A percentile compares a stretch with the other conserved stretches of the same genome.
Evolutionary conservation across 2,329 filamentous ascomycete species (phyloP).

Genomic region (Trichocomaceae sp.): DNA sequence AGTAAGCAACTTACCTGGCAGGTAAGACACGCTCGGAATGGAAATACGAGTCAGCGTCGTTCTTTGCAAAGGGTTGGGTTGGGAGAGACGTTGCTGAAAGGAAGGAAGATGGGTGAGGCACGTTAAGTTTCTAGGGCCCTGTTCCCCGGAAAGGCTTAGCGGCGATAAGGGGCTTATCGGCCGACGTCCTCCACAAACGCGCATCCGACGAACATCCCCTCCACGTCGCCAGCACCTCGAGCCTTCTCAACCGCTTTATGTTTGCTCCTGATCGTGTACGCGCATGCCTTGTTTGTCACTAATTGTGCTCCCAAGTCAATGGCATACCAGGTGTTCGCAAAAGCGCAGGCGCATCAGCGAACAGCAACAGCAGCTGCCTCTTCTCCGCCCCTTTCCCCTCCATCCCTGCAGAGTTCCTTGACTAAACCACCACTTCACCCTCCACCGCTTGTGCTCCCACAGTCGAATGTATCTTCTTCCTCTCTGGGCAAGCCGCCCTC

Average conservation of each 20-base stretch:
- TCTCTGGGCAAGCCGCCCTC: slow-evolving; percentile 18
- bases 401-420: slow-evolving; percentile 10
- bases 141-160: neutral
- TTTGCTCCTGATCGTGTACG: neutral
- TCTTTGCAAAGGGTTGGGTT: neutral
- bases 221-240: neutral
- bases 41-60: neutral
- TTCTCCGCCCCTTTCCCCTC: slow-evolving; percentile 20
- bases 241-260: neutral
- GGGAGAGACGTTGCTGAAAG: neutral
- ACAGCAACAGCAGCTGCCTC: slow-evolving; percentile 20
- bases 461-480: slow-evolving; percentile 19
- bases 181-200: slow-evolving; percentile 5
- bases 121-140: neutral
- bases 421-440: slow-evolving; percentile 25
- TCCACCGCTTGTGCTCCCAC: slow-evolving; percentile 24
- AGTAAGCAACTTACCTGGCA: neutral
- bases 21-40: neutral
- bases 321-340: slow-evolving; percentile 35
- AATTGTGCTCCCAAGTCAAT: slow-evolving; percentile 16
- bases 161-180: slow-evolving; percentile 10
- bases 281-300: neutral
- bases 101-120: neutral
- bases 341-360: slow-evolving; percentile 25
- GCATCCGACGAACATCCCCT: neutral